Percentiles rank a stretch among this genome's conserved stretches.
Conservation (phyloP, 1,284 basidiomycete species). For the Retiboletus flavoniger region DNA sequence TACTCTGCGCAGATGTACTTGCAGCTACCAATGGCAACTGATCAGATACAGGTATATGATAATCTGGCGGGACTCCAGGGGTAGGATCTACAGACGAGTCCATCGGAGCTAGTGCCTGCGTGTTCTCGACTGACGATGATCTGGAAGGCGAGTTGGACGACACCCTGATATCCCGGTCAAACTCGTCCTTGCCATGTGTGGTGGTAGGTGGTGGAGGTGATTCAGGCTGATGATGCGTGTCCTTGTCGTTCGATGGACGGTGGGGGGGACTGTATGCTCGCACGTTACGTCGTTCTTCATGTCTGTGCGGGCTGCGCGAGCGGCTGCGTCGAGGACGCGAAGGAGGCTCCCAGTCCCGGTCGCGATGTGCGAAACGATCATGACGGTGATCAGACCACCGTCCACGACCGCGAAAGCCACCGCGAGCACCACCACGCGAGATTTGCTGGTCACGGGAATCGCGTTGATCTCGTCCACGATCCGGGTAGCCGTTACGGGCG, state of each 20-base stretch:
- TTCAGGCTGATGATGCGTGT: conserved; percentile 23
- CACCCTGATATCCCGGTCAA: conserved; percentile 72
- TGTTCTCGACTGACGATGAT: conserved; percentile 35
- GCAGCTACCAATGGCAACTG: conserved; percentile 47
- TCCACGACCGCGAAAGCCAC: conserved; percentile 39
- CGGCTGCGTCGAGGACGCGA: conserved; percentile 55
- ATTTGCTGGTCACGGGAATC: conserved; percentile 43
- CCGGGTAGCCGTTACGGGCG: conserved; percentile 49
- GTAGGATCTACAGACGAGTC: conserved; percentile 40
- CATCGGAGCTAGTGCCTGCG: conserved; percentile 33
- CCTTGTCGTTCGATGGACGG: conserved; percentile 38
- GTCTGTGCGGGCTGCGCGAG: conserved; percentile 68
- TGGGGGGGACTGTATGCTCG: conserved; percentile 59
- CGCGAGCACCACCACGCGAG: conserved; percentile 43
- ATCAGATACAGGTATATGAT: conserved; percentile 50
- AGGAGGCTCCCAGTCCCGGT: conserved; percentile 45
- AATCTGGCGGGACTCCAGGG: conserved; percentile 40
- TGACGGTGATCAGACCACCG: conserved; percentile 43
- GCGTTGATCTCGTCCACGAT: conserved; percentile 49
- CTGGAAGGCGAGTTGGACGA: conserved; percentile 37
- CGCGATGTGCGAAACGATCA: conserved; percentile 51
- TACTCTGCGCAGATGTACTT: conserved; percentile 49
- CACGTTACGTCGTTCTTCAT: conserved; percentile 46
- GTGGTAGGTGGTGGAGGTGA: conserved; percentile 24
- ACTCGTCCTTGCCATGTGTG: conserved; percentile 66